Base-by-base conservation (phyloP, 495 filamentous ascomycete species). In the Talaromyces ruber region DNA sequence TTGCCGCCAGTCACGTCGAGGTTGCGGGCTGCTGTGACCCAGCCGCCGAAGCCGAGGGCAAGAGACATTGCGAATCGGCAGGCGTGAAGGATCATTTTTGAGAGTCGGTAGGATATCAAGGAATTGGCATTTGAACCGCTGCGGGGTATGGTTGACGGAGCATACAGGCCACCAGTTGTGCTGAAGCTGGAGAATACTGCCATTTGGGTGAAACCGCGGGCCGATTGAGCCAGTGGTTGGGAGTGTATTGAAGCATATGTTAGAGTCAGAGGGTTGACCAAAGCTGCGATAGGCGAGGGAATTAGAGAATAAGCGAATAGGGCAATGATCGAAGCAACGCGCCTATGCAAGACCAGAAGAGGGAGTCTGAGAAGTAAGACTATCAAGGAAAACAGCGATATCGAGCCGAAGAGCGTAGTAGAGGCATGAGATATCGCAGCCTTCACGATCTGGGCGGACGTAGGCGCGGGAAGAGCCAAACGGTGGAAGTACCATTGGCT, bases 401-500 rank as follows among this genome's bases (percentile, higher is more conserved):
- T 89, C 4, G 91, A 96, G 58, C 94, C 94, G 67, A 97, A 95
- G n/a, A 96, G 82, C 16, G 91, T 92, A 24, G 88, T 89, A 11
- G 83, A 77, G 14, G 92, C 86, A 74, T 98, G 94, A 9, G 74
- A 74, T 54, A 95, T 72, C 25, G 92, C 93, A 18, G 93, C 93
- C 58, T 84, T 82, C 47, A 97, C 90, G 55, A 98, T 85, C 57
- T 89, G 86, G 54, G 82, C 80, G 0, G 89, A 90, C 3, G 88
- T 84, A 9, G 90, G 84, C 21, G 88, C 81, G 11, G 94, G 92
- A 37, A 86, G 84, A 24, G 85, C 83, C 60, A 96, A 86, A 58
- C 94, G 90, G 74, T 98, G 93, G 73, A 98, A 98, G 71, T 98
- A 98, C 94, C 94, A 98, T 71, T 98, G 95, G 21, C 88, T 93